Base-by-base conservation (phyloP, 2,329 filamentous ascomycete species). In the Magnaporthales sp. region DNA sequence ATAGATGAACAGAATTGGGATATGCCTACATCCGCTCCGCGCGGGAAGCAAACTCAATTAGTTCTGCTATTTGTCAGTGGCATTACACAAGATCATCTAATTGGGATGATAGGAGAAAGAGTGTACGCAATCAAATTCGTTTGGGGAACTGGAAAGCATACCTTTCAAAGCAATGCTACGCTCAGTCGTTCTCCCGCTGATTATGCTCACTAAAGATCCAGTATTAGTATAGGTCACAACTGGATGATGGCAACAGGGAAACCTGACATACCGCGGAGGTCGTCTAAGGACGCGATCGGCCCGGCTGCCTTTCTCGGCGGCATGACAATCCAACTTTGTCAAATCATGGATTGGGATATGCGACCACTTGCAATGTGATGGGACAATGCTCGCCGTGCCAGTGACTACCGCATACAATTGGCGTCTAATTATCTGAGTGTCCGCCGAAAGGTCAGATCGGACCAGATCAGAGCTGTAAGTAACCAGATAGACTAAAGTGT, bases 151-250 rank as follows among this genome's bases (percentile, higher is more conserved):
- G 9, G 24, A 1, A 5, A 15, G 30, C 69, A 60, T 60, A 71
- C 71, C 71, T 32, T 71, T 68, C 11, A 72, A 54, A 3, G 70
- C 70, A 24, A 68, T 71, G 3, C 66, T 15, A 9, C 71, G 68
- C 26, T 72, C 70, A 3, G 66, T 70, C 0, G 67, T 66, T 22
- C 62, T 71, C 0, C 70, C 69, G 10, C 68, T 64, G 7, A 66
- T 67, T 65, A 72, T 71, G 1, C 68, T 68, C 10, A 64, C 71
- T 72, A 29, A 15, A n/a, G 58, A 22, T 15, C 19, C 15, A 38
- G 9, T 54, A 10, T 64, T 22, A 51, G 15, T 7, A 60, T 27
- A 13, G 19, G 29, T n/a, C 24, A n/a, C 19, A 51, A 4, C 38
- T 7, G 19, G 38, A 19, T 7, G 9, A 51, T 13, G 11, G 6